phyloP scores from a whole-genome alignment of 2,329 filamentous ascomycete species.

The Fonsecaea pugnacius region DNA sequence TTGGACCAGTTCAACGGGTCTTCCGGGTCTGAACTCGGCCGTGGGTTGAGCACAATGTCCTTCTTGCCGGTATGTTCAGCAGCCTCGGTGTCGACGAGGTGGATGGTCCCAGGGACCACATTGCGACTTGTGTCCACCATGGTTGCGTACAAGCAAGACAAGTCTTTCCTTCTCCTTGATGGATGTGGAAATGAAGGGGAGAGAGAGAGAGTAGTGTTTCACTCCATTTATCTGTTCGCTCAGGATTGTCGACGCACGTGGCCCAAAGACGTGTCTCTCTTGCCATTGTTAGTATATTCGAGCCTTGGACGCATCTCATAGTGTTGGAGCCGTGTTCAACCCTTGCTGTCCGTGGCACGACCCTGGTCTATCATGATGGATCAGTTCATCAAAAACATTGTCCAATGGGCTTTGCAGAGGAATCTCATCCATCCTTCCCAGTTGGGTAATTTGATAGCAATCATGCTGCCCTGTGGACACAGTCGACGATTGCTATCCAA shows the following conservation, averaged over 20 bases:
- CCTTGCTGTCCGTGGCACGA: background rate
- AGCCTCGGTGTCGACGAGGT: slow-evolving; percentile 29
- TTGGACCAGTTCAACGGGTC: slow-evolving; percentile 47
- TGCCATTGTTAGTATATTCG: background rate
- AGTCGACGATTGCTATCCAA: background rate
- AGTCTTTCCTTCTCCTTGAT: background rate
- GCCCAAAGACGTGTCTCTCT: background rate
- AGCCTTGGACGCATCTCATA: background rate
- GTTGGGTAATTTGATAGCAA: background rate
- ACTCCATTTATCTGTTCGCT: background rate
- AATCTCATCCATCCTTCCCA: background rate
- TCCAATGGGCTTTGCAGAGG: background rate
- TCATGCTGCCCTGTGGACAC: background rate
- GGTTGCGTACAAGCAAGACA: background rate
- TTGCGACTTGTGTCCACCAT: slow-evolving; percentile 8
- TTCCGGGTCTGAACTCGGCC: slow-evolving; percentile 45
- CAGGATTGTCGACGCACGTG: background rate
- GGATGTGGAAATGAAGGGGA: background rate
- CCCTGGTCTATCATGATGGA: background rate
- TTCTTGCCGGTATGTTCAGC: slow-evolving; percentile 1
- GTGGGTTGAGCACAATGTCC: slow-evolving; percentile 42
- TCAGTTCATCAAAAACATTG: background rate
- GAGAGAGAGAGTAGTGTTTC: background rate
- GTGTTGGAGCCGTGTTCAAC: background rate
- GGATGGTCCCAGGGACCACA: slow-evolving; percentile 25